phyloP scores from a whole-genome alignment of 495 filamentous ascomycete species.

The Hyaloscypha bicolor region DNA sequence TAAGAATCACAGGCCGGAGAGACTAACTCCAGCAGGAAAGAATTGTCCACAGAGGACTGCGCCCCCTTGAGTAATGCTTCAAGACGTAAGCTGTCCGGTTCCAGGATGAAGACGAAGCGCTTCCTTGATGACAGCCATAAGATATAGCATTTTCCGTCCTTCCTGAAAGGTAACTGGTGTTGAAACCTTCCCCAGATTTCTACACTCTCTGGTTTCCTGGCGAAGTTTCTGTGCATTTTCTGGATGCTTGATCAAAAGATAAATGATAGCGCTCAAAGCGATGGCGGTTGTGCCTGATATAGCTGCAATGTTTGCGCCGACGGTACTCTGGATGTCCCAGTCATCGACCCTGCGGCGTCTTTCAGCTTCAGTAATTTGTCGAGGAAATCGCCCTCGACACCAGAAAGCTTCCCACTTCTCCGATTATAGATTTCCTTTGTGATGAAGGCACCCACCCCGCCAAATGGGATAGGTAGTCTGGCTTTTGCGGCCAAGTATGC shows the following conservation, averaged over 20 bases:
- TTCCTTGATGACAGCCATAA: constrained; percentile 38
- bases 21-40: constrained; percentile 2
- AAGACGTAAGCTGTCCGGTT: constrained; percentile 13
- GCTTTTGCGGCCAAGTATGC: background rate
- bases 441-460: background rate
- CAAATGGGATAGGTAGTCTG: background rate
- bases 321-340: background rate
- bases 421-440: background rate
- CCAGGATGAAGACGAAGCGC: constrained; percentile 31
- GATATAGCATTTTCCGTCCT: constrained; percentile 14
- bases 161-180: constrained; percentile 40
- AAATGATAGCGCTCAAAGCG: constrained; percentile 48
- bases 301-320: constrained; percentile 43
- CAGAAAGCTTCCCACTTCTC: background rate
- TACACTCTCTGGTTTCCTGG: background rate
- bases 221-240: constrained; percentile 30
- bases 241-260: constrained; percentile 49
- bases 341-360: constrained; percentile 22
- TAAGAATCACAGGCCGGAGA: background rate
- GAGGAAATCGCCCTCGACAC: background rate
- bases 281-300: constrained; percentile 57
- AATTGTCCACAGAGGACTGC: background rate
- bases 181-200: background rate
- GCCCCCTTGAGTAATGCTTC: constrained; percentile 24
- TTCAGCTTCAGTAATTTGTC: background rate